These are phyloP conservation scores for Croton laevigatus DNA, from an alignment of 441 rosid species.

Conservation along the genomic window DNA sequence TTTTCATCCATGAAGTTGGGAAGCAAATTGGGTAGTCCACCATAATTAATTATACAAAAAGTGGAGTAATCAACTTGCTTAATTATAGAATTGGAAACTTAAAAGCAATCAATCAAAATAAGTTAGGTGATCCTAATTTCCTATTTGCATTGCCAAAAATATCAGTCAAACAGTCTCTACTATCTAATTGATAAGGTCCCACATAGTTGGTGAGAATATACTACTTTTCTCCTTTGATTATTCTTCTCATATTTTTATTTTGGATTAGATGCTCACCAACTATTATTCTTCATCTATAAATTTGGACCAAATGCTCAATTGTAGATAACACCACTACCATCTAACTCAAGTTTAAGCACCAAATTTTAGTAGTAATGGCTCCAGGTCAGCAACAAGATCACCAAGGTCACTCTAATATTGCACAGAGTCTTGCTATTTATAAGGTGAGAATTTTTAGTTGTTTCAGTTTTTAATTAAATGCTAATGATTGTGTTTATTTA, in stretches of 20 bases:
- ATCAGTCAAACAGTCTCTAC: no score
- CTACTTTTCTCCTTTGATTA: no score
- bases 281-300: conserved; percentile 3
- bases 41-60: no score
- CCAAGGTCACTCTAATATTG: conserved; percentile 12
- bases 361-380: conserved; percentile 3
- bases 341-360: not conserved
- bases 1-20: no score
- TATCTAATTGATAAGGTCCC: no score
- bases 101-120: no score
- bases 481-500: not conserved
- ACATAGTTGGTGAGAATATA: no score
- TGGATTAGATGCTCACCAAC: not conserved
- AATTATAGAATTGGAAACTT: no score
- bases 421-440: conserved; percentile 19
- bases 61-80: no score
- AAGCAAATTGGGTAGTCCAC: no score
- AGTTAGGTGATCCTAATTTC: not conserved
- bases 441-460: conserved; percentile 7
- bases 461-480: not conserved
- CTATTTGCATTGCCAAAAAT: not conserved
- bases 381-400: not conserved
- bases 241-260: no score
- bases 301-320: not conserved
- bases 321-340: not conserved